Conservation (phyloP, 176 grass and related monocot genomes). For the Aegilops bicornis region DNA sequence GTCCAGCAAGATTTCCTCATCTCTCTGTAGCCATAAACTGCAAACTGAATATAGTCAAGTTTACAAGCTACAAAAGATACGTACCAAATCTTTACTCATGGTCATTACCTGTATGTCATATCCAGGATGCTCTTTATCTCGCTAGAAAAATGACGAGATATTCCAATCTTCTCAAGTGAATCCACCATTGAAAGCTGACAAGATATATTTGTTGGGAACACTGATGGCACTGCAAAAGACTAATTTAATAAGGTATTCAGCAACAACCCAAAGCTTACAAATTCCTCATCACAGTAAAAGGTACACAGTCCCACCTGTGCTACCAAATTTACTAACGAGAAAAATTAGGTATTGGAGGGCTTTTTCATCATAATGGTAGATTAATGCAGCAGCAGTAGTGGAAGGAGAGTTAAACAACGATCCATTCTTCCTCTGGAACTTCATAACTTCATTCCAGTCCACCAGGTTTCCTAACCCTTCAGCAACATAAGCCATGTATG, state of each 20-base stretch:
- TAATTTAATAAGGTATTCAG: background rate
- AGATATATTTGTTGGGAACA: background rate
- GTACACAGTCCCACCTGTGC: background rate
- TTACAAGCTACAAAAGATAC: background rate
- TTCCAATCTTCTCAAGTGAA: background rate
- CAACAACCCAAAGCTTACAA: background rate
- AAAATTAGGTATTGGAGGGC: background rate
- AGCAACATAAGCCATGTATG: no score
- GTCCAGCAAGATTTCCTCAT: background rate
- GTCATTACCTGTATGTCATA: background rate
- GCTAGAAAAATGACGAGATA: background rate
- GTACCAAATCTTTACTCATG: background rate
- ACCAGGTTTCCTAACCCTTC: no score
- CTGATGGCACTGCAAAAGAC: background rate
- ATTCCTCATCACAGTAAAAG: background rate
- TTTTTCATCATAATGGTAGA: background rate
- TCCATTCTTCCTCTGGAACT: no score
- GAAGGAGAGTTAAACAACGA: no score
- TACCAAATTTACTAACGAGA: background rate
- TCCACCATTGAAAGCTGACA: background rate
- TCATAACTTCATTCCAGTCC: no score
- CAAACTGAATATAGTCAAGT: background rate
- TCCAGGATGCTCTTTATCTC: background rate
- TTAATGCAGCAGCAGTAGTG: no score
- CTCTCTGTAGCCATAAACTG: background rate